A percentile compares a stretch with the other conserved stretches of the same genome.
These are phyloP conservation scores for Elongisporangium anandrum DNA, from an alignment of 352 stramenopile species.

Conservation along the genomic window DNA sequence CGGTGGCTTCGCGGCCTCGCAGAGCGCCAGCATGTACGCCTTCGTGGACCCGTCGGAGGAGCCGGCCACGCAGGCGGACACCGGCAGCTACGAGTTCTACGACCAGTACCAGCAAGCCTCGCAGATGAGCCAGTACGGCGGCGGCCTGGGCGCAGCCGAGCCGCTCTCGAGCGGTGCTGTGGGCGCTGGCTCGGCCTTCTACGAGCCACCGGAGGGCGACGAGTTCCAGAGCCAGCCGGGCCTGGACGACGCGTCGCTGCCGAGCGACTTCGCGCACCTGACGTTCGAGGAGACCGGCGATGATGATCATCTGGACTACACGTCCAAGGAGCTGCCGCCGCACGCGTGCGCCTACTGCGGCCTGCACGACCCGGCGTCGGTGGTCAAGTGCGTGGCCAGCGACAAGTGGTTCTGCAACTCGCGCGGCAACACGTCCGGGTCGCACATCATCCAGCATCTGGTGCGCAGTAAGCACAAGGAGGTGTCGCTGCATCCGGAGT, in stretches of 20 bases:
- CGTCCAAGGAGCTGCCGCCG: constrained; percentile 68
- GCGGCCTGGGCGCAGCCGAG: background rate
- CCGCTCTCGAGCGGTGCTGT: constrained; percentile 5
- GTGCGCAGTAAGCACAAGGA: constrained; percentile 92
- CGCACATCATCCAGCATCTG: constrained; percentile 98
- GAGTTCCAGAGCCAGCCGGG: constrained; percentile 30
- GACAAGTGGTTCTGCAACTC: constrained; percentile 99
- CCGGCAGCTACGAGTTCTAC: constrained; percentile 45
- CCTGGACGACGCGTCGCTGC: constrained; percentile 28
- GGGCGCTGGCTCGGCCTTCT: constrained; percentile 9
- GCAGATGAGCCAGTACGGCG: background rate
- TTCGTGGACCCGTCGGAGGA: constrained; percentile 61
- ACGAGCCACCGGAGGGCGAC: constrained; percentile 7
- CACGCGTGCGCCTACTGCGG: constrained; percentile 97
- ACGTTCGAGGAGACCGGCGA: constrained; percentile 72
- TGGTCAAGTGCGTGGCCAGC: constrained; percentile 95
- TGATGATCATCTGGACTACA: constrained; percentile 70
- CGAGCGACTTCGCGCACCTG: constrained; percentile 52
- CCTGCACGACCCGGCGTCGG: constrained; percentile 93
- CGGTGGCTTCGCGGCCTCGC: constrained; percentile 44
- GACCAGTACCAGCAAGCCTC: constrained; percentile 47
- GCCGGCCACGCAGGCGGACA: constrained; percentile 26
- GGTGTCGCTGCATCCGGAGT: constrained; percentile 92
- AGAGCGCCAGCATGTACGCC: constrained; percentile 41
- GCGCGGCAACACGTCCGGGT: constrained; percentile 90